Evolutionary conservation across 768 basidiomycete species (phyloP).

Genomic region (Hygrophoropsis aurantiaca): DNA sequence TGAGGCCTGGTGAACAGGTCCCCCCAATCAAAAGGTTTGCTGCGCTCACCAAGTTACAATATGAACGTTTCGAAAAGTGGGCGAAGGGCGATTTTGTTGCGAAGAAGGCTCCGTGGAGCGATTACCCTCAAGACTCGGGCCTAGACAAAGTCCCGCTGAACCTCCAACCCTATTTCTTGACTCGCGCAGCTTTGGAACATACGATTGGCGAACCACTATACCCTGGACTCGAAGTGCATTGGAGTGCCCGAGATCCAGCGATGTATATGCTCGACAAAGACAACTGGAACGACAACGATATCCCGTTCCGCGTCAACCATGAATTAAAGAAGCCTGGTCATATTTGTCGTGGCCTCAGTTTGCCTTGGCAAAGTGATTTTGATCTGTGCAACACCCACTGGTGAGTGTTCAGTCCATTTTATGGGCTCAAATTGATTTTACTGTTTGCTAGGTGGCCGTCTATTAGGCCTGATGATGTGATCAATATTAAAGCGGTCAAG

Average conservation of each 20-base stretch:
- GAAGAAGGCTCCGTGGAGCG: not conserved
- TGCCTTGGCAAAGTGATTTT: constrained; percentile 39
- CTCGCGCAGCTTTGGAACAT: constrained; percentile 27
- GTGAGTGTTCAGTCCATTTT: too few relatives aligned
- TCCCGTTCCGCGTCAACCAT: constrained; percentile 27
- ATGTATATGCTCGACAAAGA: constrained; percentile 14
- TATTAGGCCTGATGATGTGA: constrained; percentile 7
- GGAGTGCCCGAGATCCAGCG: constrained; percentile 24
- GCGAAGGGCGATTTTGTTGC: constrained; percentile 21
- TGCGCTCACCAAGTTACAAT: constrained; percentile 29
- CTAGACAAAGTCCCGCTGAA: constrained; percentile 18
- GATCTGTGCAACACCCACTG: constrained; percentile 30
- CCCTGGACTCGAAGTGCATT: constrained; percentile 34
- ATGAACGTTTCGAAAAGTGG: constrained; percentile 29
- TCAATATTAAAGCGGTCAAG: not conserved
- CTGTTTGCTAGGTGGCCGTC: constrained; percentile 8
- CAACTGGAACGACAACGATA: constrained; percentile 2
- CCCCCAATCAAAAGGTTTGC: constrained; percentile 18
- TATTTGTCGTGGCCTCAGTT: constrained; percentile 29
- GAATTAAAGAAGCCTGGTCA: constrained; percentile 23
- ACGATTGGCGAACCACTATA: constrained; percentile 33
- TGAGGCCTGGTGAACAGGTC: not conserved
- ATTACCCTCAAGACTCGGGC: constrained; percentile 2
- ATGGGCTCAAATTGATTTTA: not conserved
- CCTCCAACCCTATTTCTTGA: constrained; percentile 22